phyloP scores from a whole-genome alignment of 768 basidiomycete species.

The Saitozyma podzolica region DNA sequence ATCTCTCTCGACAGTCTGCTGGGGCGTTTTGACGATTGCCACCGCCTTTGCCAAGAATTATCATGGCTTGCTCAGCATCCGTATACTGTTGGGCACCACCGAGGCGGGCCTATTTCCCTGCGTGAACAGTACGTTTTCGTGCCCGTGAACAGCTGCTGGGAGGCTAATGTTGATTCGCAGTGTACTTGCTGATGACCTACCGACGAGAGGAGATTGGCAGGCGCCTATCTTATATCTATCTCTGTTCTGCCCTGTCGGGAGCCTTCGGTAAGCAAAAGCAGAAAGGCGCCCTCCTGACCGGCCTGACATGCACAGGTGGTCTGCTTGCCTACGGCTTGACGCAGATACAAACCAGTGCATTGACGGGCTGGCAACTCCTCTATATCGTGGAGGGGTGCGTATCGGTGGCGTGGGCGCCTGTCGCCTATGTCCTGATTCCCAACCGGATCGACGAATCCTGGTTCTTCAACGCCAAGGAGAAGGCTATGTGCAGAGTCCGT shows the following conservation, averaged over 20 bases:
- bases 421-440: conserved; percentile 28
- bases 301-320: no score
- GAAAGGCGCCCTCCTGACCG: no score
- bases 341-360: conserved; percentile 57
- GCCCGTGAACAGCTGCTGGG: neutral
- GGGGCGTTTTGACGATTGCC: conserved; percentile 14
- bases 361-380: conserved; percentile 36
- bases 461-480: conserved; percentile 31
- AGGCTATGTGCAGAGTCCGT: conserved; percentile 17
- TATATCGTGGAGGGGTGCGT: conserved; percentile 38
- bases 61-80: conserved; percentile 10
- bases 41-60: conserved; percentile 13
- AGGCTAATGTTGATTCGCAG: conserved; percentile 4
- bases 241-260: conserved; percentile 78
- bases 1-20: conserved; percentile 15
- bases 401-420: conserved; percentile 23
- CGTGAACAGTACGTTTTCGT: neutral
- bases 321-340: conserved; percentile 78
- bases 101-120: neutral
- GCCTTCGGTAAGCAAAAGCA: conserved; percentile 57
- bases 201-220: conserved; percentile 24
- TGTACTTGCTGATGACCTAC: conserved; percentile 27
- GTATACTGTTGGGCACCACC: conserved; percentile 10
- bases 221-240: conserved; percentile 70
- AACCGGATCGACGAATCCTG: conserved; percentile 28